Percentiles rank a stretch among this genome's conserved stretches.
phyloP scores from a whole-genome alignment of 2,329 filamentous ascomycete genomes.

The Trichoderma asperellum region DNA sequence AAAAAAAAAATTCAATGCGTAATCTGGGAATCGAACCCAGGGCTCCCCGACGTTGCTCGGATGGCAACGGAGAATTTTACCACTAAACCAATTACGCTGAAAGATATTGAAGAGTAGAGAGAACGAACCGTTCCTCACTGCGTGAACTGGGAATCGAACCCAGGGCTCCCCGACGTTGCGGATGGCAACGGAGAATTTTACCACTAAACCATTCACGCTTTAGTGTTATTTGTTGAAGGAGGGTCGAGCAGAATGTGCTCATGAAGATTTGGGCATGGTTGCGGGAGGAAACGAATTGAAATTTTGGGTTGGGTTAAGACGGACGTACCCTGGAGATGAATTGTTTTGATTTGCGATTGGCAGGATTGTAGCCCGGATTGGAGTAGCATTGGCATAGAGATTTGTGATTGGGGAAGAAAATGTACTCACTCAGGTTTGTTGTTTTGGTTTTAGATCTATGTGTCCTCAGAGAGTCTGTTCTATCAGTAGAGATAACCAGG shows the following conservation, averaged over 20 bases:
- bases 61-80: conserved; percentile 41
- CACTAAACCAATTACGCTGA: conserved; percentile 38
- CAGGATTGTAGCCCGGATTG: not conserved
- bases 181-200: conserved; percentile 33
- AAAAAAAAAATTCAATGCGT: conserved; percentile 33
- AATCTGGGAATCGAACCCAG: conserved; percentile 43
- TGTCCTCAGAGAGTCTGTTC: no score
- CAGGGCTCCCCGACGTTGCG: conserved; percentile 30
- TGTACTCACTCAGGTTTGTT: no score
- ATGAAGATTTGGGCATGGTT: not conserved
- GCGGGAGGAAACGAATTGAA: no score
- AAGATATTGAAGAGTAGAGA: not conserved
- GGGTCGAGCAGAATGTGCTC: not conserved
- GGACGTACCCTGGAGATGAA: not conserved
- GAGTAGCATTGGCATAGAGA: no score
- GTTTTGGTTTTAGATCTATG: no score
- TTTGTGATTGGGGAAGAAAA: no score
- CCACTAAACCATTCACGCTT: conserved; percentile 33
- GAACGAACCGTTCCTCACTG: conserved; percentile 9
- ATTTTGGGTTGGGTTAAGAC: no score
- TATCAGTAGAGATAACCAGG: no score
- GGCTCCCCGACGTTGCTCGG: conserved; percentile 40
- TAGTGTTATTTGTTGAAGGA: not conserved
- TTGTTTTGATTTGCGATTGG: not conserved
- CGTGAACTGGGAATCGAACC: conserved; percentile 33